Conservation (phyloP, 257 asterid genomes). For the Nemophila menziesii region DNA sequence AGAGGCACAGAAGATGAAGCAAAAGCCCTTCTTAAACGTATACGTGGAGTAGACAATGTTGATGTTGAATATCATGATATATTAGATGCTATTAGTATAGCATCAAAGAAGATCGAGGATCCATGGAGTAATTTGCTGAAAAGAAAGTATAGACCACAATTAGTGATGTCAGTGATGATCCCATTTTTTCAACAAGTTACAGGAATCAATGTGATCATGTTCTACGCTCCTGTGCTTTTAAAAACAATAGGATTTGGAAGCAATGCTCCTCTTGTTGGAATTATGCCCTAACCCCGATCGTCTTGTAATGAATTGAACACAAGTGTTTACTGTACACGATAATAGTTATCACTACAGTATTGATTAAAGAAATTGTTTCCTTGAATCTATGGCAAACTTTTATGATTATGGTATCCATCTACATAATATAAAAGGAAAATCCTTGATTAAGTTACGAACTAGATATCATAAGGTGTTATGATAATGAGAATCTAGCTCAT, state of each 20-base stretch:
- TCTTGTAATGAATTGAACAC: too few species aligned
- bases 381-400: too few species aligned
- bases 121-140: conserved; percentile 64
- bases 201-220: conserved; percentile 72
- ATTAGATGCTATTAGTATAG: conserved; percentile 56
- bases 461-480: too few species aligned
- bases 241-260: conserved; percentile 52
- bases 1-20: conserved; percentile 52
- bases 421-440: too few species aligned
- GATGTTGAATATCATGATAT: conserved; percentile 65
- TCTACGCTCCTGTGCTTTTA: conserved; percentile 73
- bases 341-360: too few species aligned
- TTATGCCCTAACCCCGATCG: too few species aligned
- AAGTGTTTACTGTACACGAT: too few species aligned
- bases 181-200: conserved; percentile 77
- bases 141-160: conserved; percentile 64
- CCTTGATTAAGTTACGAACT: too few species aligned
- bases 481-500: too few species aligned
- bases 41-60: conserved; percentile 44
- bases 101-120: conserved; percentile 41
- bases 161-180: conserved; percentile 56
- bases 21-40: conserved; percentile 24
- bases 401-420: too few species aligned
- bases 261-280: too few species aligned
- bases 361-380: too few species aligned